Base-by-base conservation (phyloP, 768 basidiomycete species). In the Podaxis pistillaris region DNA sequence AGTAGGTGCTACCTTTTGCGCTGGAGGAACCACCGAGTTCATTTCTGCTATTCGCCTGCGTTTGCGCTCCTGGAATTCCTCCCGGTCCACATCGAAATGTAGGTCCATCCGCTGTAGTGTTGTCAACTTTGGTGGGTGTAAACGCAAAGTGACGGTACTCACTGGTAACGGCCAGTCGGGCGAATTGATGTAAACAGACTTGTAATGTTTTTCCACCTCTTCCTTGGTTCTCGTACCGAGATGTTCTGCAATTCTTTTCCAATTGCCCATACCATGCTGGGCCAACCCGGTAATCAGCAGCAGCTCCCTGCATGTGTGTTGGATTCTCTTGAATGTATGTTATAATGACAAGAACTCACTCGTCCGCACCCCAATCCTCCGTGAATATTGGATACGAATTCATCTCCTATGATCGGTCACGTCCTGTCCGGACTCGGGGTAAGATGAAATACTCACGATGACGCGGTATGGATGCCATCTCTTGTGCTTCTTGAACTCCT, bases 311-410 rank as follows among this genome's bases (percentile, higher is more conserved):
- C 53, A 53, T 56, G 55, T 59, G 11, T 53, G 56, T 46, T 63
- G 47, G 41, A 22, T 24, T 7, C 8, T 33, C 22, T 38, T 37
- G 46, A 30, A 46, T 41, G 55, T 52, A 49, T 37, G 22, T 40
- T 2, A 30, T 36, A 46, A 47, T 52, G 36, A 26, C 56, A 1
- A 47, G 33, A 49, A 78, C 88, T 74, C 68, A 94, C 93, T 99
- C 96, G 74, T 98, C 96, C 8, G 96, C 96, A 41, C 95, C 96
- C 97, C 96, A 98, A 72, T 96, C 94, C 60, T 90, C 87, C 7
- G 88, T 83, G 69, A 97, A 96, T 69, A 99, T 97, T 2, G 96
- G 97, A 74, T 96, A 93, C 7, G 96, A 94, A 72, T 97, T 94
- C 69, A 96, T 84, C 78, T 97, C 96, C 95, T 96, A 71, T 11